phyloP scores from a whole-genome alignment of 345 rosid species.

The Moricandia arvensis region DNA sequence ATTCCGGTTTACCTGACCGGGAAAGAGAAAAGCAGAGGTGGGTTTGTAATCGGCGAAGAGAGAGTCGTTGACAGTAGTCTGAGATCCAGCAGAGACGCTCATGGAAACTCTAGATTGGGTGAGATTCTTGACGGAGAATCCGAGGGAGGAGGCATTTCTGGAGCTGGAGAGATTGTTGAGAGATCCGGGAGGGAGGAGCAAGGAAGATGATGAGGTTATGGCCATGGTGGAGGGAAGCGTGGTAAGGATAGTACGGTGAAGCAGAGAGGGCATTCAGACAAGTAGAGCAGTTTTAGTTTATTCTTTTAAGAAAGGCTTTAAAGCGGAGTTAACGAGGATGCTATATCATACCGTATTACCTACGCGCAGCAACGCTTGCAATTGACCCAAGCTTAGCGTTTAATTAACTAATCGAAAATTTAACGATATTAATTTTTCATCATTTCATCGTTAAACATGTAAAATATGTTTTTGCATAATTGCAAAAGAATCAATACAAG shows the following conservation, averaged over 20 bases:
- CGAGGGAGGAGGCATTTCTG: constrained; percentile 31
- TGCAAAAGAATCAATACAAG: too few relatives aligned
- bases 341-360: too few relatives aligned
- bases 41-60: constrained; percentile 79
- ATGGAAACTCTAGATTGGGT: constrained; percentile 58
- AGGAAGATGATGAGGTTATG: constrained; percentile 39
- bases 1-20: constrained; percentile 70
- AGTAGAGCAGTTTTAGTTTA: constrained; percentile 4
- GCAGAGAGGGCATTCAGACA: not conserved
- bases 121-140: constrained; percentile 25
- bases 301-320: not conserved
- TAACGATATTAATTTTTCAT: too few relatives aligned
- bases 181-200: constrained; percentile 45
- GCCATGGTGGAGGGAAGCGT: not conserved
- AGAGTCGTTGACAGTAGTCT: constrained; percentile 51
- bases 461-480: too few relatives aligned
- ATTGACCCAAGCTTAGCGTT: too few relatives aligned
- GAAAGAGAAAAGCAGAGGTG: constrained; percentile 73
- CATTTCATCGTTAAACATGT: too few relatives aligned
- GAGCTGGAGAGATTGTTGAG: constrained; percentile 31
- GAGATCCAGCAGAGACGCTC: constrained; percentile 72
- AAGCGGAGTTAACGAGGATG: not conserved
- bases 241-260: constrained; percentile 2
- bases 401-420: too few relatives aligned
- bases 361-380: too few relatives aligned